Evolutionary conservation across 176 grass and related monocot genomes (phyloP).

Genomic region (Carex littledalei): DNA sequence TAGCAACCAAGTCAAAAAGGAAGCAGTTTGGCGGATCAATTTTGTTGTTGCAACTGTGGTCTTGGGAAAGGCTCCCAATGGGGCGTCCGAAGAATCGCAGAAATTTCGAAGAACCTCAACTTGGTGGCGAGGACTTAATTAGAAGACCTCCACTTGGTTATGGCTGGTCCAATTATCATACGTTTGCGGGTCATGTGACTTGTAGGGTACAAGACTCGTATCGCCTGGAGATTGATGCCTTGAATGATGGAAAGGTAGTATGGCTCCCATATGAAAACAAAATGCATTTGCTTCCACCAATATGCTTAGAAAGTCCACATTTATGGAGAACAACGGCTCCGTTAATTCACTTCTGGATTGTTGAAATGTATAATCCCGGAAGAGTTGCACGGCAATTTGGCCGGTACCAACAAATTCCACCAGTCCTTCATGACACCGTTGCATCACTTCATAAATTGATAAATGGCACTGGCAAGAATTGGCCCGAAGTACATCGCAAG

Average conservation of each 20-base stretch:
- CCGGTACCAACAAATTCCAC: background rate
- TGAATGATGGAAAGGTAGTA: background rate
- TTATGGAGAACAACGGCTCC: background rate
- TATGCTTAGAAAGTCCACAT: background rate
- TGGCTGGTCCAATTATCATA: background rate
- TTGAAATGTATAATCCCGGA: background rate
- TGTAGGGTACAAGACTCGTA: constrained; percentile 2
- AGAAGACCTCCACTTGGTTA: constrained; percentile 37
- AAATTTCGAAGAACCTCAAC: constrained; percentile 2
- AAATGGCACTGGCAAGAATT: background rate
- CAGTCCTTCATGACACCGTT: background rate
- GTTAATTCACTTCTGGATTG: background rate
- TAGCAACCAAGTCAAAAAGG: constrained; percentile 41
- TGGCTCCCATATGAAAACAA: background rate
- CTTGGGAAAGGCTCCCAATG: constrained; percentile 56
- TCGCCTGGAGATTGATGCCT: background rate
- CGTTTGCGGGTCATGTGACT: background rate
- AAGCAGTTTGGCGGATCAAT: constrained; percentile 52
- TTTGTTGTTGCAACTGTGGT: constrained; percentile 64
- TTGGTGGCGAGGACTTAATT: constrained; percentile 18
- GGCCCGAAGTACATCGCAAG: background rate
- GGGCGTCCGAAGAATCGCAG: constrained; percentile 34
- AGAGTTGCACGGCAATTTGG: background rate
- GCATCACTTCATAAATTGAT: background rate
- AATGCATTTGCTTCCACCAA: background rate